Evolutionary conservation across 176 grass and related monocot species (phyloP).

Genomic region (Tuctoria greenei): DNA sequence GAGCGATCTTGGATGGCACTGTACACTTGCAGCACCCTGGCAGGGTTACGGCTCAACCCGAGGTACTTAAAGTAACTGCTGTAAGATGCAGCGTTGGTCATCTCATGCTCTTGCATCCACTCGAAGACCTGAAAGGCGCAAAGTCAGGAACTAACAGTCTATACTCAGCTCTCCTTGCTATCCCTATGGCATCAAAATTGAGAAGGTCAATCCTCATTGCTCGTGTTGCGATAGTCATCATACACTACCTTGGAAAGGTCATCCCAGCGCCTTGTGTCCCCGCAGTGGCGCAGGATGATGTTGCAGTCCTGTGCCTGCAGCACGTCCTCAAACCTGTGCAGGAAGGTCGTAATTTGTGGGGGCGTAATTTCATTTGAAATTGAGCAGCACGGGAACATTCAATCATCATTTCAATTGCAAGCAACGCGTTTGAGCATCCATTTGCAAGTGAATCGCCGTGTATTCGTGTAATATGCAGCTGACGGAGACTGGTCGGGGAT

Average conservation of each 20-base stretch:
- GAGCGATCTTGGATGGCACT: slow-evolving; percentile 51
- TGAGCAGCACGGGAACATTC: not conserved
- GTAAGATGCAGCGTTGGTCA: slow-evolving; percentile 71
- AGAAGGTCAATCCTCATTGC: not conserved
- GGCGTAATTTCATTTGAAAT: slow-evolving; percentile 6
- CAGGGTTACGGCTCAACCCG: slow-evolving; percentile 60
- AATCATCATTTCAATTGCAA: not conserved
- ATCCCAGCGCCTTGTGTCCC: slow-evolving; percentile 62
- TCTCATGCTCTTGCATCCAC: slow-evolving; percentile 71
- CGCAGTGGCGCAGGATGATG: slow-evolving; percentile 69
- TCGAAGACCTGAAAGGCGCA: slow-evolving; percentile 67
- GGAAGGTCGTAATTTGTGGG: not conserved
- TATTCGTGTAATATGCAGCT: slow-evolving; percentile 1
- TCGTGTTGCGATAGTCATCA: not conserved
- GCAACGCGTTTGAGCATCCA: not conserved
- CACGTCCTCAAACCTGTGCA: slow-evolving; percentile 58
- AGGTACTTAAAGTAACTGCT: slow-evolving; percentile 95
- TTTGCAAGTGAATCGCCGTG: not conserved
- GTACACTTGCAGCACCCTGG: slow-evolving; percentile 59
- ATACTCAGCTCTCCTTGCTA: not conserved
- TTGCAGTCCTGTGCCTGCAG: slow-evolving; percentile 82
- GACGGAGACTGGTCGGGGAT: not conserved
- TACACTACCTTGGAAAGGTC: slow-evolving; percentile 67
- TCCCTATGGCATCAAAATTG: not conserved
- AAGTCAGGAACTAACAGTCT: not conserved